Evolutionary conservation across 169 alveolate species (phyloP), one percentile per base, ranked within the genome.

Genomic region (Cryptosporidium andersoni): DNA sequence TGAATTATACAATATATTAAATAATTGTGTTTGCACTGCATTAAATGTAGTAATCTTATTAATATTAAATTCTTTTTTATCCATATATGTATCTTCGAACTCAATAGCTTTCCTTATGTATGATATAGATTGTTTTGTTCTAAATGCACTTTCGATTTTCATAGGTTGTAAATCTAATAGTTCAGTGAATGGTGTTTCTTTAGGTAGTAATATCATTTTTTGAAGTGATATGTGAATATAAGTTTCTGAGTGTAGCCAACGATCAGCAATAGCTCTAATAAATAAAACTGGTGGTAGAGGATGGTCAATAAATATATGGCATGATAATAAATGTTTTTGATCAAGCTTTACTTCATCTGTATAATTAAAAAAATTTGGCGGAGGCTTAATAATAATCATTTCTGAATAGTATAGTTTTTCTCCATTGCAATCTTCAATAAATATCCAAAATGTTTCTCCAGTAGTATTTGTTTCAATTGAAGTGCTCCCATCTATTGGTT

Each of bases 351-450:
- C 34, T 58, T 74, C 85, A 0, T 65, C 40, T 16, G 14, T 34
- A 37, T 48, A 0, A 36, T 47, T 42, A 25, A 9, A 12, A 1
- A 25, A 1, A 0, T 45, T 7, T 16, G 3, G 16, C 4, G 51
- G 51, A 4, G 81, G 64, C 48, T 51, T 81, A 40, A 74, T 88
- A 48, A 51, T 74, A 90, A 47, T 85, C 89, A 66, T 89, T 91
- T 80, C 95, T 52, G 9, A 93, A 88, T 89, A 97, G 43, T 74
- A 74, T 56, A 99, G 95, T 49, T 92, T 95, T 81, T 97, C 99
- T 56, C 98, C 96, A 80, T 97, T 97, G 25, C 94, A 96, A 85
- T 98, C 99, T 90, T 96, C 98, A 1, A 98, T 99, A 14, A 97
- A 85, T 2, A 98, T 91, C 98, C 98, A 96, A 81, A 97, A 98